A percentile compares a stretch with the other conserved stretches of the same genome.
These are phyloP conservation scores for Camelina sativa DNA, from an alignment of 345 rosid genomes.

Conservation along the genomic window DNA sequence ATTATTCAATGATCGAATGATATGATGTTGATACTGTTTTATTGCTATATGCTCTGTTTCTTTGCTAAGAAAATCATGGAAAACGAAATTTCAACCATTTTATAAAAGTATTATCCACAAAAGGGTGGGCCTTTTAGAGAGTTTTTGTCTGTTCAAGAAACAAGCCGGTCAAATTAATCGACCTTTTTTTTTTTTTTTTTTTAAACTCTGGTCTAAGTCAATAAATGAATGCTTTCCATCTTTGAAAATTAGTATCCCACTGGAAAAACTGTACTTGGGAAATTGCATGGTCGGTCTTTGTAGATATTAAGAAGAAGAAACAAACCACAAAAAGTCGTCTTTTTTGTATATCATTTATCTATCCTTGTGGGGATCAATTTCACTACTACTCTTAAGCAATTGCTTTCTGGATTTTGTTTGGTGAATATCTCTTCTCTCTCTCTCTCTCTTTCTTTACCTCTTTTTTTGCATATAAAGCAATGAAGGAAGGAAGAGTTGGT, in stretches of 20 bases:
- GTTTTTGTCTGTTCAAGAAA: constrained; percentile 19
- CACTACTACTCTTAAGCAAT: constrained; percentile 1
- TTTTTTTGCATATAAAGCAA: constrained; percentile 19
- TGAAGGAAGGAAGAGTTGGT: constrained; percentile 39
- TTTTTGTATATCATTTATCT: constrained; percentile 19
- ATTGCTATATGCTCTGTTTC: constrained; percentile 12
- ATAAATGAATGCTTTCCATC: constrained; percentile 30
- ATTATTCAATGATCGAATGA: constrained; percentile 7
- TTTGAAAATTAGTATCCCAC: constrained; percentile 24
- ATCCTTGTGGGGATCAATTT: constrained; percentile 31
- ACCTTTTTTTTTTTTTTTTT: background rate
- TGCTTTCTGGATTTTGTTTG: constrained; percentile 29
- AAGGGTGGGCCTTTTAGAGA: constrained; percentile 25
- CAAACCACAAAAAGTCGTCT: constrained; percentile 9
- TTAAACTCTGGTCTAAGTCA: constrained; percentile 40
- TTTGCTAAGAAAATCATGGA: constrained; percentile 23
- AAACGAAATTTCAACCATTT: constrained; percentile 29
- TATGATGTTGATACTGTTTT: constrained; percentile 32
- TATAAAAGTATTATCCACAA: background rate
- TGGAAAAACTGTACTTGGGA: constrained; percentile 15
- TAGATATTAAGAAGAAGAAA: background rate
- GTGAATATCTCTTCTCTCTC: constrained; percentile 29
- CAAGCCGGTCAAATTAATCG: constrained; percentile 29
- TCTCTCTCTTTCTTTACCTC: constrained; percentile 3
- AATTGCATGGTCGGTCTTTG: constrained; percentile 28